Conservation (phyloP, 768 basidiomycete genomes). For the Agrocybe pediades region DNA sequence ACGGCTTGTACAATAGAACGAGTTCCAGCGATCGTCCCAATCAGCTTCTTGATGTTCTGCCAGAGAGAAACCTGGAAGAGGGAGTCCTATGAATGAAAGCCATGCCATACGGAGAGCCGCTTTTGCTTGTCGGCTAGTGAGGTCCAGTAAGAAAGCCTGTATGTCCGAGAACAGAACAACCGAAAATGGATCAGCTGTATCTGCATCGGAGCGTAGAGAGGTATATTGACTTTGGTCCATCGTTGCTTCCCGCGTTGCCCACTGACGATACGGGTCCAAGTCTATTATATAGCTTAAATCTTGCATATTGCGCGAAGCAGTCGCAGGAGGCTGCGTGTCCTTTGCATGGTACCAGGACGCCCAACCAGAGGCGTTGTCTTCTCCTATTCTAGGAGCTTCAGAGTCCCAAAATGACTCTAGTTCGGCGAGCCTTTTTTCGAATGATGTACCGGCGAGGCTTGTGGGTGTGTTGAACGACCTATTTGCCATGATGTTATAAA, state of each 20-base stretch:
- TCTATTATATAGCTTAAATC: slow-evolving; percentile 17
- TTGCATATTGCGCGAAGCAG: slow-evolving; percentile 4
- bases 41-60: slow-evolving; percentile 31
- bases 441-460: slow-evolving; percentile 40
- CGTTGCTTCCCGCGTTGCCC: slow-evolving; percentile 59
- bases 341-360: slow-evolving; percentile 54
- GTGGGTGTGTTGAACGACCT: slow-evolving; percentile 65
- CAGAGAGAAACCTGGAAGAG: slow-evolving; percentile 64
- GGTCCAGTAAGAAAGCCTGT: slow-evolving; percentile 51
- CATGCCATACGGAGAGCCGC: slow-evolving; percentile 65
- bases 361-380: slow-evolving; percentile 70
- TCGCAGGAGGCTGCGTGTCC: slow-evolving; percentile 24
- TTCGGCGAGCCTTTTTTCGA: slow-evolving; percentile 51
- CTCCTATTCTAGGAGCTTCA: slow-evolving; percentile 76
- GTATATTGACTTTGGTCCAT: slow-evolving; percentile 45
- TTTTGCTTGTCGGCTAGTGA: slow-evolving; percentile 48
- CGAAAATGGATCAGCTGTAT: slow-evolving; percentile 68
- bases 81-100: slow-evolving; percentile 71
- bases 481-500: slow-evolving; percentile 2
- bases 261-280: slow-evolving; percentile 68
- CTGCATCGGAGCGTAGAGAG: slow-evolving; percentile 58
- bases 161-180: slow-evolving; percentile 77
- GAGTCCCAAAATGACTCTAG: slow-evolving; percentile 88
- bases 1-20: slow-evolving; percentile 45
- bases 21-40: slow-evolving; percentile 74